phyloP scores from a whole-genome alignment of 495 filamentous ascomycete genomes.

The Copromyces sp. region DNA sequence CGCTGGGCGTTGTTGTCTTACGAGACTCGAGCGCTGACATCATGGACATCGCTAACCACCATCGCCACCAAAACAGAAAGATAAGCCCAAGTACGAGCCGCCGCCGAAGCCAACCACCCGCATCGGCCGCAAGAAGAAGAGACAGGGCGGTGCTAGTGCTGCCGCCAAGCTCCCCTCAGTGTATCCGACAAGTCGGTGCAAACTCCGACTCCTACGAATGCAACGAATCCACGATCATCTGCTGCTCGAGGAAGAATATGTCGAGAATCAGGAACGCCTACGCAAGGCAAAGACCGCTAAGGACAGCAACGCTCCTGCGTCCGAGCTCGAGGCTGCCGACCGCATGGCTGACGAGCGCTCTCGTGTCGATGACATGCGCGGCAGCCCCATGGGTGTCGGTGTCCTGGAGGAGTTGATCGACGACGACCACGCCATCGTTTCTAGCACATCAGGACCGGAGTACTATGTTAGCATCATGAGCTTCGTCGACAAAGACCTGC shows the following conservation, averaged over 20 bases:
- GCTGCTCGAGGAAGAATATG: conserved; percentile 93
- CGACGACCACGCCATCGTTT: conserved; percentile 98
- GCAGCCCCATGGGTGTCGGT: conserved; percentile 96
- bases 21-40: background rate
- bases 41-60: conserved; percentile 9
- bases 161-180: conserved; percentile 89
- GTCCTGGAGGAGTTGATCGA: conserved; percentile 99
- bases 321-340: conserved; percentile 52
- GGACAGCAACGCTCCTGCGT: conserved; percentile 48
- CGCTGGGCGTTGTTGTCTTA: background rate
- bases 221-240: conserved; percentile 97
- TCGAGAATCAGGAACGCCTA: conserved; percentile 94
- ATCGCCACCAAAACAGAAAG: conserved; percentile 55
- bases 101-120: conserved; percentile 94
- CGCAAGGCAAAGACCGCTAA: conserved; percentile 81
- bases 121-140: conserved; percentile 97
- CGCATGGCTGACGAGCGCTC: conserved; percentile 91
- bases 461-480: conserved; percentile 99
- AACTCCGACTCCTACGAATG: conserved; percentile 93
- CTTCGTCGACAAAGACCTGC: conserved; percentile 97
- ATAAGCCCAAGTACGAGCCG: conserved; percentile 98
- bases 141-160: conserved; percentile 80
- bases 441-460: conserved; percentile 91
- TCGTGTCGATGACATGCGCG: conserved; percentile 96
- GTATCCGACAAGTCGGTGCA: conserved; percentile 92